Evolutionary conservation across 2,329 filamentous ascomycete genomes (phyloP).

Genomic region (Coleophoma cylindrospora): DNA sequence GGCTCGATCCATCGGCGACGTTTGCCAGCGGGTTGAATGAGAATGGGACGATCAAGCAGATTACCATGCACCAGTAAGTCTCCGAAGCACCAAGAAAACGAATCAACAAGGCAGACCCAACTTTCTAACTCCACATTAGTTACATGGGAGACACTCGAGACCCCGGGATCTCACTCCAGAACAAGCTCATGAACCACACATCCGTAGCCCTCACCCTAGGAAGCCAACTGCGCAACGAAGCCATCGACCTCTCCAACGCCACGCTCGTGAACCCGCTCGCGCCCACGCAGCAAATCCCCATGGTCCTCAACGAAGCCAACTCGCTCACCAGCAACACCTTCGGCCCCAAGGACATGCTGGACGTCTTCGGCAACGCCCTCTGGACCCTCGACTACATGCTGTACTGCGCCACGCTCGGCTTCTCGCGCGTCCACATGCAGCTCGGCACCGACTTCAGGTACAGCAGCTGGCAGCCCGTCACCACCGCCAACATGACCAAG

Average conservation of each 20-base stretch:
- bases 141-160: constrained; percentile 56
- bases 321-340: constrained; percentile 9
- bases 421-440: constrained; percentile 11
- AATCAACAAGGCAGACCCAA: not conserved
- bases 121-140: constrained; percentile 28
- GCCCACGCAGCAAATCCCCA: not conserved
- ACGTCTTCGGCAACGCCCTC: constrained; percentile 9
- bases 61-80: constrained; percentile 55
- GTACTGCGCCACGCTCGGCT: constrained; percentile 5
- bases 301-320: constrained; percentile 12
- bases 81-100: not conserved
- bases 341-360: constrained; percentile 4
- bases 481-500: constrained; percentile 4
- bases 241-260: not conserved
- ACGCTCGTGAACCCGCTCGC: not conserved
- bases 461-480: constrained; percentile 18
- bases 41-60: constrained; percentile 43
- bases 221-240: not conserved
- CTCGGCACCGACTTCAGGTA: constrained; percentile 19
- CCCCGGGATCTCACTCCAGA: constrained; percentile 57
- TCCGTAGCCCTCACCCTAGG: constrained; percentile 12
- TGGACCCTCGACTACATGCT: constrained; percentile 14
- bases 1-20: constrained; percentile 44
- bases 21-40: constrained; percentile 37
- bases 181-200: constrained; percentile 63